Percentiles rank a stretch among this genome's conserved stretches.
phyloP scores from a whole-genome alignment of 1,284 basidiomycete genomes.

The Apiotrichum akiyoshidainum region DNA sequence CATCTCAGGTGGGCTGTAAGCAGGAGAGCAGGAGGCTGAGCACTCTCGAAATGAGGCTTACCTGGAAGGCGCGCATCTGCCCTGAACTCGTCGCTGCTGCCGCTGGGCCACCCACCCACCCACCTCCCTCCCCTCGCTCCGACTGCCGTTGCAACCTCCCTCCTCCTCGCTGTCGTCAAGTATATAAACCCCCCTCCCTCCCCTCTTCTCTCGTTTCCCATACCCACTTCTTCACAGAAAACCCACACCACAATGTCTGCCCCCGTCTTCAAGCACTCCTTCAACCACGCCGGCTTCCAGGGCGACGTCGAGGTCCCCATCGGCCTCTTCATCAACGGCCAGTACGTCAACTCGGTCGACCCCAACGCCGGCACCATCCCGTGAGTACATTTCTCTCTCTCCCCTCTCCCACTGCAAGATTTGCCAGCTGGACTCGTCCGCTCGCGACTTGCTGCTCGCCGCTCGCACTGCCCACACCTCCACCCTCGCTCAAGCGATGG shows the following conservation, averaged over 20 bases:
- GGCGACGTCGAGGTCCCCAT: slow-evolving; percentile 66
- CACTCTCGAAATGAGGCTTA: too few species aligned
- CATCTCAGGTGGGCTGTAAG: too few species aligned
- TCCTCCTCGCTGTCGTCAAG: not conserved
- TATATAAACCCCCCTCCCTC: slow-evolving; percentile 11
- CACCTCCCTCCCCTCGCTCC: too few species aligned
- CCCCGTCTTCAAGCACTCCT: slow-evolving; percentile 58
- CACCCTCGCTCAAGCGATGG: too few species aligned
- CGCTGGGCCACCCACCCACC: too few species aligned
- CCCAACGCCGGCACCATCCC: slow-evolving; percentile 48
- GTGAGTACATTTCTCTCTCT: slow-evolving; percentile 29
- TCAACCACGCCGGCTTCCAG: slow-evolving; percentile 63
- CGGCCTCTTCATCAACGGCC: slow-evolving; percentile 77
- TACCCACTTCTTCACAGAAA: slow-evolving; percentile 1
- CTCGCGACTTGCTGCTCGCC: too few species aligned
- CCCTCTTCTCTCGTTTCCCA: not conserved
- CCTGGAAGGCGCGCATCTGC: too few species aligned
- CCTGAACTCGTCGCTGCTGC: too few species aligned
- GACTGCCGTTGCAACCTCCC: too few species aligned
- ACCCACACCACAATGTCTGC: slow-evolving; percentile 12
- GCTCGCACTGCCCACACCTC: too few species aligned
- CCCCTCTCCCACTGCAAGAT: not conserved
- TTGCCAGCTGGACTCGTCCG: too few species aligned
- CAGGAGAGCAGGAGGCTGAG: too few species aligned
- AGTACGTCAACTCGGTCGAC: slow-evolving; percentile 71